These are phyloP conservation scores for Dothideomycetes sp. DNA, from an alignment of 2,329 filamentous ascomycete genomes.

Conservation along the genomic window DNA sequence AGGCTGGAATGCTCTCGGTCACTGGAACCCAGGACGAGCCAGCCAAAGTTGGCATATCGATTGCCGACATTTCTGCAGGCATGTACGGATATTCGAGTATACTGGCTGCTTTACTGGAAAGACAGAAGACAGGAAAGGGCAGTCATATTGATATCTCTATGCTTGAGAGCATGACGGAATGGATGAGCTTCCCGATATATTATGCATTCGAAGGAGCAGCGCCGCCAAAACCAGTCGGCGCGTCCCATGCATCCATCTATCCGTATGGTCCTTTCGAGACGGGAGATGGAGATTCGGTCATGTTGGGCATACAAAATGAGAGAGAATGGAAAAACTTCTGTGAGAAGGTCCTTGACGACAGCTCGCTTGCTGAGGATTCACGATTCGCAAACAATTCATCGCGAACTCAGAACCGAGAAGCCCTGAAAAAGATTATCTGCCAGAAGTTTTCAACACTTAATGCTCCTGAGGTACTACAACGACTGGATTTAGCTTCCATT, in stretches of 20 bases:
- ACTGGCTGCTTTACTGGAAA: slow-evolving; percentile 34
- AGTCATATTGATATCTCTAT: slow-evolving; percentile 45
- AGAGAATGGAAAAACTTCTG: slow-evolving; percentile 44
- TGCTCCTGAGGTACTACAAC: slow-evolving; percentile 29
- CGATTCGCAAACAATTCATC: slow-evolving; percentile 38
- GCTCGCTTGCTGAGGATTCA: slow-evolving; percentile 31
- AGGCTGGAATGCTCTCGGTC: slow-evolving; percentile 41
- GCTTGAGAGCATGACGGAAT: slow-evolving; percentile 48
- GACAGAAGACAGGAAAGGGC: slow-evolving; percentile 39
- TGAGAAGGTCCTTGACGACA: slow-evolving; percentile 32
- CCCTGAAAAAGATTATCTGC: slow-evolving; percentile 35
- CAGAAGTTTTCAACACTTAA: slow-evolving; percentile 28
- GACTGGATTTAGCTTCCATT: slow-evolving; percentile 38
- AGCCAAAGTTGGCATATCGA: slow-evolving; percentile 43
- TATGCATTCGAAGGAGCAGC: slow-evolving; percentile 38
- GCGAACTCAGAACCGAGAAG: slow-evolving; percentile 35
- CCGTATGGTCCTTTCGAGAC: slow-evolving; percentile 46
- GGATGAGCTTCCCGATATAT: slow-evolving; percentile 51
- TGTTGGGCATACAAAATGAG: slow-evolving; percentile 49
- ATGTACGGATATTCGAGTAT: slow-evolving; percentile 44
- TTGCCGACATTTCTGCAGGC: slow-evolving; percentile 43
- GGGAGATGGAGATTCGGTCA: slow-evolving; percentile 36
- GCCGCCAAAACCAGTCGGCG: slow-evolving; percentile 35
- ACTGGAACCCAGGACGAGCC: slow-evolving; percentile 35
- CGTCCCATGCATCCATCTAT: slow-evolving; percentile 44